Evolutionary conservation across 768 basidiomycete genomes (phyloP).

Genomic region (Lentinula guzmanii): DNA sequence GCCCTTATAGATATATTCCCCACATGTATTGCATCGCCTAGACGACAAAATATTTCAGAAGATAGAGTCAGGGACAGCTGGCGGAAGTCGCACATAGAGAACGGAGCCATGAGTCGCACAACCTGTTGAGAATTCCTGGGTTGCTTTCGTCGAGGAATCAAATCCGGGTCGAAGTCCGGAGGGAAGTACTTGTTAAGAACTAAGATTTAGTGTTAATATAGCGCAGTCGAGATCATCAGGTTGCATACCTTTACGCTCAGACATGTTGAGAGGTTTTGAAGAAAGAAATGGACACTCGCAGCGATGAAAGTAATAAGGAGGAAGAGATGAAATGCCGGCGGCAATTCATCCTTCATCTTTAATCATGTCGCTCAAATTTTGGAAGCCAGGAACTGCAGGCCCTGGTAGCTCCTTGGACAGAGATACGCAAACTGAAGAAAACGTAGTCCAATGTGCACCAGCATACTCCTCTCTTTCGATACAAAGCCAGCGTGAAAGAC

Average conservation of each 20-base stretch:
- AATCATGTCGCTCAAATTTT: conserved; percentile 65
- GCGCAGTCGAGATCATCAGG: not conserved
- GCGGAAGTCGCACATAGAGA: conserved; percentile 72
- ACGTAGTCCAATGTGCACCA: conserved; percentile 61
- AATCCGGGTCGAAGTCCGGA: conserved; percentile 96
- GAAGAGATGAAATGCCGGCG: not conserved
- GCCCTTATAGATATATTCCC: conserved; percentile 98
- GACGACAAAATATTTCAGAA: not conserved
- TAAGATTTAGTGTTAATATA: conserved; percentile 20
- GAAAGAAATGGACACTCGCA: not conserved
- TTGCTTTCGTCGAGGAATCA: conserved; percentile 86
- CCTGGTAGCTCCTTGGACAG: conserved; percentile 89
- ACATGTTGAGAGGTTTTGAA: conserved; percentile 5
- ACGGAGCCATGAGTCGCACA: conserved; percentile 98
- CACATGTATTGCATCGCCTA: conserved; percentile 92
- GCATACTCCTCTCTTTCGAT: conserved; percentile 51
- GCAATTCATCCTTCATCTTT: not conserved
- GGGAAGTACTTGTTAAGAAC: conserved; percentile 96
- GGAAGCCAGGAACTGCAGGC: conserved; percentile 83
- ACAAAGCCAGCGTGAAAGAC: conserved; percentile 68
- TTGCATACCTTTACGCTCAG: conserved; percentile 11
- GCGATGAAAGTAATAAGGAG: not conserved
- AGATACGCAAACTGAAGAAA: conserved; percentile 69
- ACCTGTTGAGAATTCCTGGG: conserved; percentile 96
- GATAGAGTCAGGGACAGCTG: not conserved